Conservation (phyloP, 306 rosid genomes). For the Corylus americana region DNA sequence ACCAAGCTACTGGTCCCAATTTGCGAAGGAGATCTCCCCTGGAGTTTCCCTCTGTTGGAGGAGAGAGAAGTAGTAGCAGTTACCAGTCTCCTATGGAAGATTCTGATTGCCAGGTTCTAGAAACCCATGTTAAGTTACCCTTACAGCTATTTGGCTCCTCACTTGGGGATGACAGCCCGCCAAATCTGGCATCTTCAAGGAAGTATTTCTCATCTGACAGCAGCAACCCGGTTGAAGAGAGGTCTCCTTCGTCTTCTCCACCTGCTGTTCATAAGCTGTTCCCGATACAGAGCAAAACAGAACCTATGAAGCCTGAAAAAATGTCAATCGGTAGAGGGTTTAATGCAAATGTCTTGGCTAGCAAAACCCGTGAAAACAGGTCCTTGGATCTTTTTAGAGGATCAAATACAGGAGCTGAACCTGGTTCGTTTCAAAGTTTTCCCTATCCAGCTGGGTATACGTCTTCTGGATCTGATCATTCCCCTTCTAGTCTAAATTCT, state of each 20-base stretch:
- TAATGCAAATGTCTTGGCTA: slow-evolving; percentile 40
- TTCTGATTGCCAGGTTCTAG: slow-evolving; percentile 63
- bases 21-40: slow-evolving; percentile 39
- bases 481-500: slow-evolving; percentile 88
- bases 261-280: slow-evolving; percentile 64
- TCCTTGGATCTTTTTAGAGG: slow-evolving; percentile 78
- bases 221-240: slow-evolving; percentile 76
- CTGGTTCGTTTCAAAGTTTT: slow-evolving; percentile 58
- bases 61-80: slow-evolving; percentile 83
- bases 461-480: slow-evolving; percentile 86
- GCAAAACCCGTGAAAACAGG: slow-evolving; percentile 45
- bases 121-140: slow-evolving; percentile 62
- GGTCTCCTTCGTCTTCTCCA: slow-evolving; percentile 82
- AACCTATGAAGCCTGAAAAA: slow-evolving; percentile 44
- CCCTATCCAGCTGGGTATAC: slow-evolving; percentile 79
- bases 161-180: slow-evolving; percentile 54
- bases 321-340: slow-evolving; percentile 34
- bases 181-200: slow-evolving; percentile 51
- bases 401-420: slow-evolving; percentile 49
- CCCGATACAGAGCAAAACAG: slow-evolving; percentile 54
- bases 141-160: slow-evolving; percentile 79
- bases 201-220: slow-evolving; percentile 91
- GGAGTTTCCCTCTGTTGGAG: slow-evolving; percentile 60
- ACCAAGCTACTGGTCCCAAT: slow-evolving; percentile 40
- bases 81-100: slow-evolving; percentile 81